Evolutionary conservation across 805 yeast species (phyloP), one percentile per base, ranked within the genome.

Genomic region (Spathaspora girioi): DNA sequence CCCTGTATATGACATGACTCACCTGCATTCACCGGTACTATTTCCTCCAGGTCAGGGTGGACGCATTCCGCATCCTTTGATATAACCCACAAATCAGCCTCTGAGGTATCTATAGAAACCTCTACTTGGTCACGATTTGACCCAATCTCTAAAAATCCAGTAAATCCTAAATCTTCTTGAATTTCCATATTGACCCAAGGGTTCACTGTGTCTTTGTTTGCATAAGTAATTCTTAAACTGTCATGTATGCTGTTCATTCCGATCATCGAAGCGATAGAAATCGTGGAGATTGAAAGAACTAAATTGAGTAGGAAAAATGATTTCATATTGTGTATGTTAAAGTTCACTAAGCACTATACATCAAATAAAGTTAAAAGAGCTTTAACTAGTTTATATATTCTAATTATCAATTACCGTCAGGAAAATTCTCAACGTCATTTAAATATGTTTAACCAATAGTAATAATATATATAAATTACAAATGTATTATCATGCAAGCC

Each of bases 61-160:
- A n/a, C 17, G 40, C 59, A 56, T 5, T 12, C 20, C 5, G 47
- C 57, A 20, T 48, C 49, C 9, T 27, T 31, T 12, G 50, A 29
- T 29, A 47, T 46, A 32, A 60, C 62, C 66, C 66, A 63, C 27
- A 57, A 46, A 41, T 57, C 60, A 23, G 58, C 48, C 10, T 55
- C 51, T 7, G 58, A 57, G 18, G 57, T 57, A 46, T 57, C 58
- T 20, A 57, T 11, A 5, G 50, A 38, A 4, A 55, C 57, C 5
- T 43, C 19, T n/a, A 61, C 46, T 2, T 44, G 29, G 29, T 64
- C 67, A 6, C 46, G 45, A 31, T 63, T 56, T 18, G 64, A 55
- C 20, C 67, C 67, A 19, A 63, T 56, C 11, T 19, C 23, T 40
- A 40, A 40, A 18, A 18, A 9, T 3, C 23, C 17, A 10, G 23